Base-by-base conservation (phyloP, 176 grass and related monocot species). In the Avena eriantha region DNA sequence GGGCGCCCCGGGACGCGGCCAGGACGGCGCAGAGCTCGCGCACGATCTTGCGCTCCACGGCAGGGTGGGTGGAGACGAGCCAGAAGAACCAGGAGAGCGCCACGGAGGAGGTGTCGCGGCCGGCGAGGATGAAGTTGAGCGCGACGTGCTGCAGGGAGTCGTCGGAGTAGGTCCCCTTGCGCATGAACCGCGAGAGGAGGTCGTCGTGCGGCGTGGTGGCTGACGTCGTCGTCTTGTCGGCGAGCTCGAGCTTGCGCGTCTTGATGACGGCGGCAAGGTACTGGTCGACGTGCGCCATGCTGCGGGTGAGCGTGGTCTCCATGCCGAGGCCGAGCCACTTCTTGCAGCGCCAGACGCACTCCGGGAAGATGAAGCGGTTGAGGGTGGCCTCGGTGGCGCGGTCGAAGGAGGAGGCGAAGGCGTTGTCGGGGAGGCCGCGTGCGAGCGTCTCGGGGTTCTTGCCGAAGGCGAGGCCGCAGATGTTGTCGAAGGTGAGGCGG, bases 41-140 rank as follows among this genome's bases (percentile, higher is more conserved):
- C 80, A 95, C 90, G 86, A 98, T 88, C 61, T 65, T 31, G 46
- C 78, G 89, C 69, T 95, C 96, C 24, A 84, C 88, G 59, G 46
- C 49, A 0, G 96, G 96, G 69, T 98, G 93, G 31, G 96, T 95
- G 78, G 96, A 95, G 53, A 98, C 90, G 13, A 98, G 93, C 96
- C 96, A 98, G 90, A 98, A 98, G 92, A 98, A 98, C 96, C 93
- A 98, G 88, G 93, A 95, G 45, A 98, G 91, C 34, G 96, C 93
- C 14, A 98, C 96, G 16, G 93, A 95, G 83, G 96, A 98, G 47
- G 96, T 98, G 91, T 98, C 96, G 35, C 96, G 96, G 69, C 93
- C 96, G n/a, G 96, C 93, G 76, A 98, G 93, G 86, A 98, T 98
- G 89, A 95, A 98, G 88, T 95, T 98, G 81, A 98, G 96, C 65